These are phyloP conservation scores for Sclerotiophoma versabilis DNA, from an alignment of 2,329 filamentous ascomycete genomes.

Conservation along the genomic window DNA sequence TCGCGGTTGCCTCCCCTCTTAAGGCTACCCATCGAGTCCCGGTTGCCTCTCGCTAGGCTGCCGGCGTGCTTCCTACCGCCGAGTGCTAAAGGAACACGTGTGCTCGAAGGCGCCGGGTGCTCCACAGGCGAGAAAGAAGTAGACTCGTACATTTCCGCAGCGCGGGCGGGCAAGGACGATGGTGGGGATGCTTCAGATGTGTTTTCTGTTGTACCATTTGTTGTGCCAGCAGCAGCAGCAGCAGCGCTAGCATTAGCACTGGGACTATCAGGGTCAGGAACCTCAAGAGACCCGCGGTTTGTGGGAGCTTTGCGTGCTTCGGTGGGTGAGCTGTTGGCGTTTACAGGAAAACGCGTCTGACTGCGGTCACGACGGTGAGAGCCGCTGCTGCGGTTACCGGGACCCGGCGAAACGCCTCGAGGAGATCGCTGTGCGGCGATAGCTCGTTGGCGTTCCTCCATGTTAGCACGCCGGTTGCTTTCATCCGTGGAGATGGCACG, in stretches of 20 bases:
- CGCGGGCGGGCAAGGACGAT: conserved; percentile 5
- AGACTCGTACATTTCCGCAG: conserved; percentile 16
- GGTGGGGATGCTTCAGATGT: conserved; percentile 15
- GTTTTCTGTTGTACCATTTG: conserved; percentile 48
- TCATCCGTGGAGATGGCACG: conserved; percentile 94
- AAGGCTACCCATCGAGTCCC: conserved; percentile 50
- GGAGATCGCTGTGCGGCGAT: conserved; percentile 69
- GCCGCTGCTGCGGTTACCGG: conserved; percentile 55
- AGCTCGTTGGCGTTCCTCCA: conserved; percentile 90
- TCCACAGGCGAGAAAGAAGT: conserved; percentile 24
- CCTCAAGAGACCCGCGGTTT: conserved; percentile 76
- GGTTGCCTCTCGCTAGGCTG: conserved; percentile 44
- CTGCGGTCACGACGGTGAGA: conserved; percentile 76
- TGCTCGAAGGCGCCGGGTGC: conserved; percentile 44
- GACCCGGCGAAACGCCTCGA: conserved; percentile 76
- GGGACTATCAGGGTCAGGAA: conserved; percentile 67
- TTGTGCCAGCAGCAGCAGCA: conserved; percentile 30
- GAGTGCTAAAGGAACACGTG: conserved; percentile 39
- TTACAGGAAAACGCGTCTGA: conserved; percentile 81
- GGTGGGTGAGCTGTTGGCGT: conserved; percentile 61
- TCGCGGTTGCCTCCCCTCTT: conserved; percentile 44
- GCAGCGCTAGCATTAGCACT: conserved; percentile 41
- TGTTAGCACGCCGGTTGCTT: conserved; percentile 89
- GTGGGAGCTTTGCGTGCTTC: conserved; percentile 62
- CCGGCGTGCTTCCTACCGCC: conserved; percentile 43